Evolutionary conservation across 2,329 filamentous ascomycete genomes (phyloP).

Genomic region (Fusarium agapanthi): DNA sequence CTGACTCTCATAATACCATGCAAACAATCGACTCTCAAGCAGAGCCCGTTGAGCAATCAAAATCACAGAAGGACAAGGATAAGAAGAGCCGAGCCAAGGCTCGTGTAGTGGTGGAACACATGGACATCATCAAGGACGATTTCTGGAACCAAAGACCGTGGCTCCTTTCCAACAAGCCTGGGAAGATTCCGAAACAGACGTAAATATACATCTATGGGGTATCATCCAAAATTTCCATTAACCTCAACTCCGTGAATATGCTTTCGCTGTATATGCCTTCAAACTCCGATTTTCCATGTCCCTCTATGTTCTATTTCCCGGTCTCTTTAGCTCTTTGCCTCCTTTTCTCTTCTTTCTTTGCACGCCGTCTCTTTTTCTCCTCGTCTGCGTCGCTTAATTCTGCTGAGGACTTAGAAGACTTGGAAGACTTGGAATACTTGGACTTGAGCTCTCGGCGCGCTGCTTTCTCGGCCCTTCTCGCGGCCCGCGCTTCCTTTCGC

Average conservation of each 20-base stretch:
- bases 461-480: constrained; percentile 35
- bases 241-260: constrained; percentile 43
- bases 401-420: constrained; percentile 42
- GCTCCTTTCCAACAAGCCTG: constrained; percentile 79
- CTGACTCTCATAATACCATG: constrained; percentile 56
- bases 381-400: constrained; percentile 48
- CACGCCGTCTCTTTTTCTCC: constrained; percentile 57
- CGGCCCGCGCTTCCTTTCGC: constrained; percentile 41
- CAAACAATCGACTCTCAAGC: constrained; percentile 58
- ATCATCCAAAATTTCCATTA: constrained; percentile 42
- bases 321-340: constrained; percentile 42
- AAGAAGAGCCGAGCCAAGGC: constrained; percentile 84
- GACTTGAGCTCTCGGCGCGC: constrained; percentile 37
- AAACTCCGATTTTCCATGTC: constrained; percentile 6
- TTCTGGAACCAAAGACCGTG: constrained; percentile 93
- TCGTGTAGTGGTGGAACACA: constrained; percentile 80
- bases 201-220: constrained; percentile 46
- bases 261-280: constrained; percentile 22
- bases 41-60: constrained; percentile 70
- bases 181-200: constrained; percentile 71
- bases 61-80: constrained; percentile 84
- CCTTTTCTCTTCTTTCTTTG: constrained; percentile 54
- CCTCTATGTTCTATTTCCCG: constrained; percentile 30
- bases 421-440: constrained; percentile 40
- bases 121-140: constrained; percentile 94